Evolutionary conservation across 192 early-diverging fungal genomes (phyloP).

Genomic region (Dispira simplex): DNA sequence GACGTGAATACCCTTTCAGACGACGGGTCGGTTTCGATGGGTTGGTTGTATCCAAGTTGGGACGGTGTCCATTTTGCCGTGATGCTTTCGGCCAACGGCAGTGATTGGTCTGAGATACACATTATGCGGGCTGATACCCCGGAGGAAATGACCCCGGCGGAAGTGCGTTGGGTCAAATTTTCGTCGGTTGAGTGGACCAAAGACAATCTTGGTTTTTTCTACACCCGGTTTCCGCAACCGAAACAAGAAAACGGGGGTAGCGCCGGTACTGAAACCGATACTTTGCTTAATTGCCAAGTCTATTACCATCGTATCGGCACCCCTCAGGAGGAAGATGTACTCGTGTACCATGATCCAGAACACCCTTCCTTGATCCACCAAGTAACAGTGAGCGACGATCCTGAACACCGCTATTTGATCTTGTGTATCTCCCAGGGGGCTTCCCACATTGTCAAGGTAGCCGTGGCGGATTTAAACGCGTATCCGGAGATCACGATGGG

Average conservation of each 20-base stretch:
- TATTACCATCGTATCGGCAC: slow-evolving; percentile 43
- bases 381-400: slow-evolving; percentile 31
- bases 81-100: background rate
- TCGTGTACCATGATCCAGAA: slow-evolving; percentile 31
- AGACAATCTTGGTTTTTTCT: slow-evolving; percentile 60
- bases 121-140: background rate
- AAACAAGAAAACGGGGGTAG: slow-evolving; percentile 20
- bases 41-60: background rate
- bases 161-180: slow-evolving; percentile 40
- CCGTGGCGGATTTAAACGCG: slow-evolving; percentile 20
- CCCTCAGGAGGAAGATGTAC: slow-evolving; percentile 38
- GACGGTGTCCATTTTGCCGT: background rate
- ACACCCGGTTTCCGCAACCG: slow-evolving; percentile 28
- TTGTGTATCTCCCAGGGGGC: slow-evolving; percentile 26
- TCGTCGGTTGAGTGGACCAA: slow-evolving; percentile 35
- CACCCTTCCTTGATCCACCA: slow-evolving; percentile 25
- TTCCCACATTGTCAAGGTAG: slow-evolving; percentile 30
- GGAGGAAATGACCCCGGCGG: background rate
- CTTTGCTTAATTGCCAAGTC: slow-evolving; percentile 26
- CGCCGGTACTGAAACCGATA: slow-evolving; percentile 43
- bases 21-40: slow-evolving; percentile 38
- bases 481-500: slow-evolving; percentile 11
- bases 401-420: slow-evolving; percentile 33
- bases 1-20: slow-evolving; percentile 37
- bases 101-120: background rate